Percentiles rank a stretch among this genome's conserved stretches.
Conservation (phyloP, 208 protist species). For the Histomonas meleagridis region DNA sequence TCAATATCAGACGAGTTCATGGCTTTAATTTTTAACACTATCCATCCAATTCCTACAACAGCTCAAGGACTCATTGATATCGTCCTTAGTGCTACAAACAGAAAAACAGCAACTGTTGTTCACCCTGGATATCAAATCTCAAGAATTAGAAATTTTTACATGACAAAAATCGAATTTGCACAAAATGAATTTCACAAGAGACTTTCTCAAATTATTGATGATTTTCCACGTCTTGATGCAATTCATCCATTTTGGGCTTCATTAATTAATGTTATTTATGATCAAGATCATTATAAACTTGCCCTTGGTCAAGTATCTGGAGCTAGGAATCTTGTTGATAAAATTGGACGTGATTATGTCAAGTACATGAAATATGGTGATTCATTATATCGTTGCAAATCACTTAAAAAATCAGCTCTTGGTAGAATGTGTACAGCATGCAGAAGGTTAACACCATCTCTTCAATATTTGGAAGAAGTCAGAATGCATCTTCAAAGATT, state of each 20-base stretch:
- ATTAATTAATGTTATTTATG: slow-evolving; percentile 99
- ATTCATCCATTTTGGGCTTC: slow-evolving; percentile 99
- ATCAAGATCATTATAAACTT: slow-evolving; percentile 99
- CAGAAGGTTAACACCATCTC: background rate
- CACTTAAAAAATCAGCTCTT: slow-evolving; percentile 96
- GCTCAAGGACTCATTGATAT: slow-evolving; percentile 98
- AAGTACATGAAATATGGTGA: slow-evolving; percentile 95
- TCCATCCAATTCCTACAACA: background rate
- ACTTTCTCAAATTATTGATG: slow-evolving; percentile 79
- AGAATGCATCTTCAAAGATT: slow-evolving; percentile 96
- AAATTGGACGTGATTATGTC: slow-evolving; percentile 54
- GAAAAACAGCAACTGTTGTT: slow-evolving; percentile 97
- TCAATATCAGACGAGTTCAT: no score
- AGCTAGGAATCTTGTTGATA: slow-evolving; percentile 30
- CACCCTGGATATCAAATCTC: slow-evolving; percentile 94
- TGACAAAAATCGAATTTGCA: slow-evolving; percentile 87
- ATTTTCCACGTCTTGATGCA: slow-evolving; percentile 64
- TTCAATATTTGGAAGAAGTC: slow-evolving; percentile 57
- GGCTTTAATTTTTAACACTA: background rate
- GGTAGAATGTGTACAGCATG: slow-evolving; percentile 63
- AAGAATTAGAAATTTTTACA: slow-evolving; percentile 97
- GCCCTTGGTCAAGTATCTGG: slow-evolving; percentile 64
- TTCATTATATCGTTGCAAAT: slow-evolving; percentile 97
- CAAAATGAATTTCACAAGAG: slow-evolving; percentile 92
- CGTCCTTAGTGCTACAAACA: slow-evolving; percentile 93